phyloP scores from a whole-genome alignment of 2,329 filamentous ascomycete species.

The Gyromitra esculenta region DNA sequence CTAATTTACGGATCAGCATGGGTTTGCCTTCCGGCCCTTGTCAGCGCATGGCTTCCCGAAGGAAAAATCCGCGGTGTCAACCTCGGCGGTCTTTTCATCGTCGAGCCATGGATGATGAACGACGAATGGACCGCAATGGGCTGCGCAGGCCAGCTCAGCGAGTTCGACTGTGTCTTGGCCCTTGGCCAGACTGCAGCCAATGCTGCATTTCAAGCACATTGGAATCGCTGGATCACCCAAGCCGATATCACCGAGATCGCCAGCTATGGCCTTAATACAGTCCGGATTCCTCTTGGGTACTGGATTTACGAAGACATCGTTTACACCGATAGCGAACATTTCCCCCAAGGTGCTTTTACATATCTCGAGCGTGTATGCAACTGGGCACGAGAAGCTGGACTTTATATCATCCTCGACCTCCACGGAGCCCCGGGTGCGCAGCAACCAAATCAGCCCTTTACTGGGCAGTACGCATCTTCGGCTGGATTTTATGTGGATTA shows the following conservation, averaged over 20 bases:
- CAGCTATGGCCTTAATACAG: constrained; percentile 66
- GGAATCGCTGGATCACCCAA: constrained; percentile 65
- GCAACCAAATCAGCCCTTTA: constrained; percentile 63
- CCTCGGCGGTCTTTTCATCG: constrained; percentile 66
- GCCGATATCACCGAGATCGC: constrained; percentile 65
- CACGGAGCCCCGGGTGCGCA: constrained; percentile 67
- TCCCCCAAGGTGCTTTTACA: constrained; percentile 64
- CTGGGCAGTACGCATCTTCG: constrained; percentile 61
- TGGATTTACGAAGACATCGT: constrained; percentile 67
- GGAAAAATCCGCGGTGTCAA: constrained; percentile 68
- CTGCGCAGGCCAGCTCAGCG: constrained; percentile 63
- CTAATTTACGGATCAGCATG: constrained; percentile 7
- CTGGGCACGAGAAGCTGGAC: constrained; percentile 64
- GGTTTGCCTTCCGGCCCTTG: constrained; percentile 17
- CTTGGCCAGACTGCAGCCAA: constrained; percentile 65
- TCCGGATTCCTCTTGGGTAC: constrained; percentile 68
- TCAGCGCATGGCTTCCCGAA: constrained; percentile 50
- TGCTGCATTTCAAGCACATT: constrained; percentile 65
- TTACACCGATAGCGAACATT: constrained; percentile 64
- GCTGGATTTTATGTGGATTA: constrained; percentile 69
- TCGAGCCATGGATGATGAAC: constrained; percentile 67
- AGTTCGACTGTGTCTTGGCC: constrained; percentile 67
- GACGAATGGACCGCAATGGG: constrained; percentile 65
- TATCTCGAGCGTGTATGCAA: constrained; percentile 64
- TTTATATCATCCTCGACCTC: constrained; percentile 68